Percentiles rank a stretch among this genome's conserved stretches.
Conservation (phyloP, 2,329 filamentous ascomycete genomes). For the Arthroderma sp. region DNA sequence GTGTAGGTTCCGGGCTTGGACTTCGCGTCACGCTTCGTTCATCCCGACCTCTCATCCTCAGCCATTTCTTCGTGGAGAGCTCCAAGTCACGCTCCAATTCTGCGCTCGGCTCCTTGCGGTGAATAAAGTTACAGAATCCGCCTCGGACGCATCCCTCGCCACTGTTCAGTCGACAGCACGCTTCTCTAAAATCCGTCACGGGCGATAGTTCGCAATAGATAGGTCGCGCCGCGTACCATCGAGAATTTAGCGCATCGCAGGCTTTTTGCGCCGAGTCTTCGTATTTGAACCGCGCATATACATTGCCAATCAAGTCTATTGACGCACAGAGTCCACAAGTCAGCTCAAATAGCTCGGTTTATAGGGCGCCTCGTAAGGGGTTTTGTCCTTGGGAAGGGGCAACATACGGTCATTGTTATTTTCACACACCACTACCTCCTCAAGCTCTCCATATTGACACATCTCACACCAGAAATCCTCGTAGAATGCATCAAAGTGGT, state of each 20-base stretch:
- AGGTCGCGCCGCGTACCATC: constrained; percentile 93
- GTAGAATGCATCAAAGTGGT: constrained; percentile 99
- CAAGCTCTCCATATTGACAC: constrained; percentile 94
- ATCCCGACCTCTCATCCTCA: constrained; percentile 71
- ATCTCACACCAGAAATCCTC: constrained; percentile 99
- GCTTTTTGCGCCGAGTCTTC: constrained; percentile 89
- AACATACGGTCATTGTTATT: constrained; percentile 92
- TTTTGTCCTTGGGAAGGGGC: neutral
- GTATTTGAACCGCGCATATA: constrained; percentile 99
- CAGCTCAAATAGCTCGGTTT: too few relatives aligned
- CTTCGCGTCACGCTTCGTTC: constrained; percentile 68
- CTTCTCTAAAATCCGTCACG: constrained; percentile 95
- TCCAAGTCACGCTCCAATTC: constrained; percentile 82
- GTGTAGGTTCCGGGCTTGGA: constrained; percentile 72
- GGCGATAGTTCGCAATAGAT: constrained; percentile 97
- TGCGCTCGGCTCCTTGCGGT: constrained; percentile 82
- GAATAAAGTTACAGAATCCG: constrained; percentile 99
- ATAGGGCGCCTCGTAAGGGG: too few relatives aligned
- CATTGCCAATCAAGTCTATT: constrained; percentile 87
- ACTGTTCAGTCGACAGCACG: constrained; percentile 85
- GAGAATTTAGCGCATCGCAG: constrained; percentile 83
- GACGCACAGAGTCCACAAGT: too few relatives aligned
- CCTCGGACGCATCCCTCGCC: constrained; percentile 92
- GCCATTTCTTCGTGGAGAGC: constrained; percentile 90
- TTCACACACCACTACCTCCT: constrained; percentile 96